Evolutionary conservation across 2,329 filamentous ascomycete species (phyloP).

Genomic region (Trichoderma breve): DNA sequence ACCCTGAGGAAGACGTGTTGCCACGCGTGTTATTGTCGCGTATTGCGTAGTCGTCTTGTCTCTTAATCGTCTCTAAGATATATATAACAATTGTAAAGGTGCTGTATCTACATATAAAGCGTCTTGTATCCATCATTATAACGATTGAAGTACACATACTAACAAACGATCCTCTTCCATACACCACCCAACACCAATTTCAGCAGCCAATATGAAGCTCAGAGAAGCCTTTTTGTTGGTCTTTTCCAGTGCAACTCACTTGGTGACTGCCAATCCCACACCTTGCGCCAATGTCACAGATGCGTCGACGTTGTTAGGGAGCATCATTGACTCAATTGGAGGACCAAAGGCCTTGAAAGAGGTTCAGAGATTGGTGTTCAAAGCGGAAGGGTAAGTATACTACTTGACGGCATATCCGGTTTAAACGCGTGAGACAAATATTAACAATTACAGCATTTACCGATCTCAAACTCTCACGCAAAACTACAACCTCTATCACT

Average conservation of each 20-base stretch:
- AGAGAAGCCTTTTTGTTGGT: neutral
- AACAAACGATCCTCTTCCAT: no score
- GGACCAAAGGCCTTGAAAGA: neutral
- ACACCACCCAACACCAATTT: neutral
- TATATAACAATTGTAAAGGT: neutral
- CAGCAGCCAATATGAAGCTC: neutral
- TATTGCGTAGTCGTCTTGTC: neutral
- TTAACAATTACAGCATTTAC: neutral
- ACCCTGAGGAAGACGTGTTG: neutral
- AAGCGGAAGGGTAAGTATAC: neutral
- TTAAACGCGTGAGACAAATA: no score
- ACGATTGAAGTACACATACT: neutral
- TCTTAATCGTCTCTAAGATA: neutral
- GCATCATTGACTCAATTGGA: neutral
- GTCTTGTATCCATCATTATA: neutral
- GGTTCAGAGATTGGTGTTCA: neutral
- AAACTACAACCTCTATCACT: conserved; percentile 8
- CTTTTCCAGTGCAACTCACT: neutral
- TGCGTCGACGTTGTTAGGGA: neutral
- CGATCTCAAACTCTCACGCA: neutral
- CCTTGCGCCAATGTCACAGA: neutral
- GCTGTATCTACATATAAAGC: neutral
- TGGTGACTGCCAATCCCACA: no score
- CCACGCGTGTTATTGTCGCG: neutral
- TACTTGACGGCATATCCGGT: neutral